Conservation (phyloP, 2,329 filamentous ascomycete genomes). For the Phialemonium atrogriseum region DNA sequence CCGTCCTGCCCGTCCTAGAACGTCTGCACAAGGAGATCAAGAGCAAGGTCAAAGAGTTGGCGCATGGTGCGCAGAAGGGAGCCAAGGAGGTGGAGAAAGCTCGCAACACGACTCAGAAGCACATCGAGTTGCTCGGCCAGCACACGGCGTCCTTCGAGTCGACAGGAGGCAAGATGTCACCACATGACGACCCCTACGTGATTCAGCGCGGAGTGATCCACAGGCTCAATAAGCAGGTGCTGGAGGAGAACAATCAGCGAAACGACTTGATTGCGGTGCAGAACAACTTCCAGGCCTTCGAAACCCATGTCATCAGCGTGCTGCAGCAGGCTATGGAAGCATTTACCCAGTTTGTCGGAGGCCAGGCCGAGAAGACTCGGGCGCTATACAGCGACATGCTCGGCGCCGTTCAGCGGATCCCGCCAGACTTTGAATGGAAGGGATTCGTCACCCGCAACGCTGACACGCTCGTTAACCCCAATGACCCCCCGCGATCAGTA, state of each 20-base stretch:
- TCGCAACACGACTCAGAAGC: conserved; percentile 79
- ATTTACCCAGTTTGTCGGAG: conserved; percentile 72
- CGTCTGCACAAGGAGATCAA: conserved; percentile 95
- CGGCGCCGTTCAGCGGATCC: conserved; percentile 65
- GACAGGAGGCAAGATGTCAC: conserved; percentile 59
- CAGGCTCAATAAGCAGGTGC: conserved; percentile 80
- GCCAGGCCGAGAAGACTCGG: conserved; percentile 74
- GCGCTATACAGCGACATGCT: conserved; percentile 80
- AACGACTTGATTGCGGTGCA: conserved; percentile 91
- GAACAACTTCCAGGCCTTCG: conserved; percentile 79
- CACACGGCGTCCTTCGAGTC: conserved; percentile 76
- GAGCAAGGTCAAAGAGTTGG: conserved; percentile 86
- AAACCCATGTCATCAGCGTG: conserved; percentile 74
- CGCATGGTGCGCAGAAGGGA: conserved; percentile 70
- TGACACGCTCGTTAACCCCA: conserved; percentile 69
- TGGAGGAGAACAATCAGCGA: conserved; percentile 92
- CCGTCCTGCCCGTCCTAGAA: conserved; percentile 80
- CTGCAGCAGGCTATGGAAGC: conserved; percentile 75
- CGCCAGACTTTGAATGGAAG: conserved; percentile 84
- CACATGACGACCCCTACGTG: conserved; percentile 80
- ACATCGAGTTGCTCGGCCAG: conserved; percentile 88
- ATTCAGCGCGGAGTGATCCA: conserved; percentile 73
- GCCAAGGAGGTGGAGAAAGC: conserved; percentile 90
- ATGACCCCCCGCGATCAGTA: conserved; percentile 63
- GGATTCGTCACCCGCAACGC: conserved; percentile 68